phyloP scores from a whole-genome alignment of 2,329 filamentous ascomycete genomes.

The Ophiostoma sp. region DNA sequence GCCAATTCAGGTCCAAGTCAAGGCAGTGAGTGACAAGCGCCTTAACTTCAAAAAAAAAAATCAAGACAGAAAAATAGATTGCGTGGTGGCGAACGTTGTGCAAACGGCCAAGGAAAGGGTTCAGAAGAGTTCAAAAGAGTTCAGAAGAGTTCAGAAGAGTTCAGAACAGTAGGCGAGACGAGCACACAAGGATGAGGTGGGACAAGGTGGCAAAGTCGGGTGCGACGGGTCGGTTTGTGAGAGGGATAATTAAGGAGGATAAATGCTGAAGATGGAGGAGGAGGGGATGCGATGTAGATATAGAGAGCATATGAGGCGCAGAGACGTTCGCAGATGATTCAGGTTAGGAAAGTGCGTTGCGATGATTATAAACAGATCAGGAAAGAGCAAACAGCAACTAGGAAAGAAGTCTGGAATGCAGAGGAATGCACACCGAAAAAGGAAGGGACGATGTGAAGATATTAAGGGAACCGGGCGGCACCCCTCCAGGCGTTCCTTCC shows the following conservation, averaged over 20 bases:
- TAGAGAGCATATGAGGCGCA: background rate
- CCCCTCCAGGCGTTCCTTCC: background rate
- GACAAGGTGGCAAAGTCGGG: conserved; percentile 17
- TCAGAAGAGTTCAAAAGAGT: no score
- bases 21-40: no score
- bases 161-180: conserved; percentile 2
- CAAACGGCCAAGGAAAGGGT: conserved; percentile 4
- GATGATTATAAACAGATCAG: conserved; percentile 6
- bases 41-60: no score
- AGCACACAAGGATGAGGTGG: conserved; percentile 12
- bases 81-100: conserved; percentile 16
- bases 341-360: background rate
- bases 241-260: background rate
- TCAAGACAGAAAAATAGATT: background rate
- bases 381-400: background rate
- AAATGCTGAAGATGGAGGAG: conserved; percentile 1
- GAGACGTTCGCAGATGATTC: background rate
- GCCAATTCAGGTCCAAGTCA: background rate
- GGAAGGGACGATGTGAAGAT: conserved; percentile 3
- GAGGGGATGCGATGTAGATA: conserved; percentile 6
- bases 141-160: background rate
- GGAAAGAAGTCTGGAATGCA: background rate
- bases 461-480: background rate
- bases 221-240: conserved; percentile 15
- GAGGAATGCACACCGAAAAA: background rate